Base-by-base conservation (phyloP, 2,329 filamentous ascomycete genomes). In the Fusarium haematococcum region DNA sequence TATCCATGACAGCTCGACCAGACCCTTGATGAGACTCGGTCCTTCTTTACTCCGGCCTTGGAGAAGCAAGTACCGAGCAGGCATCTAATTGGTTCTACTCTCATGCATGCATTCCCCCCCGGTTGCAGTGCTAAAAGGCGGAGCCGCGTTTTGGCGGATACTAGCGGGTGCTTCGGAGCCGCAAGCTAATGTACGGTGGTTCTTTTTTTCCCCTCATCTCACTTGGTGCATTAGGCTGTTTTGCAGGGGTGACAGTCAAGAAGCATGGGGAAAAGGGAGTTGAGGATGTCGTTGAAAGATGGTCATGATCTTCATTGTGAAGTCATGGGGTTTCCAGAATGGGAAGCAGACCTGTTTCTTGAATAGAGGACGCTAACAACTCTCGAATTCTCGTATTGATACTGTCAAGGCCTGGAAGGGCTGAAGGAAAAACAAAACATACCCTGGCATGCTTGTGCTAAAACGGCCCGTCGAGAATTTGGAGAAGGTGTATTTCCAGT, bases 141-240 rank as follows among this genome's bases (percentile, higher is more conserved):
- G 76, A 78, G 76, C 76, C 76, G 76, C 76, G 76, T 65, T 75
- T 77, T 78, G 75, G 76, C 73, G 74, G 54, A 58, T 56, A 62
- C 52, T 65, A 78, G 67, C 68, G 65, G 65, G 32, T 56, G 48
- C 60, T 65, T 74, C 76, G 76, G 76, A 78, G 66, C 76, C 76
- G 76, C 76, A 78, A 68, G 67, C 48, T 52, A 52, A 52, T 32
- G 25, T 61, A 73, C 66, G 52, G 59, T 35, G 58, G 11, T 25
- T 57, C n/a, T 33, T 7, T 57, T 23, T 57, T 75, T 65, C 66
- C 75, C 70, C 75, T 76, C 71, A 76, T 75, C 57, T 71, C 30
- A 58, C 56, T 59, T 43, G 32, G 37, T 48, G 57, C 56, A 43
- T 56, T 57, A 48, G 63, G 54, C 25, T 52, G 58, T 71, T 57